A percentile compares a stretch with the other conserved stretches of the same genome.
Evolutionary conservation across 352 stramenopile species (phyloP).

Genomic region (Peronosclerospora sorghi): DNA sequence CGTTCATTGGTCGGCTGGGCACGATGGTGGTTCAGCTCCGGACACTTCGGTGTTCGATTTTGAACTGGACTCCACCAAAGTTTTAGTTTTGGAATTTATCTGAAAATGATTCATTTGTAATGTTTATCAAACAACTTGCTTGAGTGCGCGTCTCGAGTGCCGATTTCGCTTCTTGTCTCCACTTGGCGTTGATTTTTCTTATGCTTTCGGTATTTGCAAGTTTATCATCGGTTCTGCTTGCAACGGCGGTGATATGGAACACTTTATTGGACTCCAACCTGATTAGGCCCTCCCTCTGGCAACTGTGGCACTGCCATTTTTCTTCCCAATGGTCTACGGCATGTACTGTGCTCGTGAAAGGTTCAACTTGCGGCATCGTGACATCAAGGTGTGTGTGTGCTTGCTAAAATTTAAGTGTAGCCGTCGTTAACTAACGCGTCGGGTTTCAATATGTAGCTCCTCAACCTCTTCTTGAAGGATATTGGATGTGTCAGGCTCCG

Average conservation of each 20-base stretch:
- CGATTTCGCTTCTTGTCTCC: no score
- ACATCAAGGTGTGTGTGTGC: slow-evolving; percentile 86
- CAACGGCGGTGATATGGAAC: slow-evolving; percentile 91
- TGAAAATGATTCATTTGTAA: no score
- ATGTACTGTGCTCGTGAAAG: slow-evolving; percentile 87
- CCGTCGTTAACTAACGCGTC: neutral
- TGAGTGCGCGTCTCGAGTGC: no score
- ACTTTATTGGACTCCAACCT: slow-evolving; percentile 86
- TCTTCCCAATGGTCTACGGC: slow-evolving; percentile 97
- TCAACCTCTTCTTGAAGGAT: slow-evolving; percentile 97
- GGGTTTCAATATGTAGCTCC: slow-evolving; percentile 39
- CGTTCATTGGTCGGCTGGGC: no score
- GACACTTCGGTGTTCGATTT: no score
- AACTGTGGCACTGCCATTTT: slow-evolving; percentile 59
- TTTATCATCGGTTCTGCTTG: no score
- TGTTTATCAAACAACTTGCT: no score
- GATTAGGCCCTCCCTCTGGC: slow-evolving; percentile 45
- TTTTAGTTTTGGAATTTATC: no score
- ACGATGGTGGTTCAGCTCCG: no score
- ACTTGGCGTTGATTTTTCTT: no score
- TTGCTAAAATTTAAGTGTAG: neutral
- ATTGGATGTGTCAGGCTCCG: slow-evolving; percentile 27
- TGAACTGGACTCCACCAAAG: no score
- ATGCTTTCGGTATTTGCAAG: no score
- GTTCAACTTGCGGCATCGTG: slow-evolving; percentile 93